phyloP scores from a whole-genome alignment of 176 grass and related monocot species.

The Aegilops sharonensis region DNA sequence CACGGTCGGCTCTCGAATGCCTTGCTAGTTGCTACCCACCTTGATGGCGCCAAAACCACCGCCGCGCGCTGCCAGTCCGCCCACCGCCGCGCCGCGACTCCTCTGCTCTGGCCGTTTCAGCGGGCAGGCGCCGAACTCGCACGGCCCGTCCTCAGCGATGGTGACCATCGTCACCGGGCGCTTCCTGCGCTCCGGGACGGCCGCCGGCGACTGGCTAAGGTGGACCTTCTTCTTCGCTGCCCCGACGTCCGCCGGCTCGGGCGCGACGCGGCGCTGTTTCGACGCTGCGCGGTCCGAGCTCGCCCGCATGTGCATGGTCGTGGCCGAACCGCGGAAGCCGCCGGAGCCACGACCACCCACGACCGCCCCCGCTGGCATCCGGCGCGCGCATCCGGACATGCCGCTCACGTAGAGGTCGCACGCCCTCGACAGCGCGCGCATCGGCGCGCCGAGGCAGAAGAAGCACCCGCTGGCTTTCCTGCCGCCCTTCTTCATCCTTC shows the following conservation, averaged over 20 bases:
- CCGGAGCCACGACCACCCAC: background rate
- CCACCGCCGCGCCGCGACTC: conserved; percentile 6
- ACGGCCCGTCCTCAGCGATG: conserved; percentile 53
- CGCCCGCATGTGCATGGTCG: conserved; percentile 14
- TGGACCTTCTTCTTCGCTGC: background rate
- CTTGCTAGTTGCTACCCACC: background rate
- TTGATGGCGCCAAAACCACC: conserved; percentile 8
- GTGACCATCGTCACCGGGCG: conserved; percentile 28
- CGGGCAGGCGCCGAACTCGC: conserved; percentile 37
- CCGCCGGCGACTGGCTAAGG: background rate
- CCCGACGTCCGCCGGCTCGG: background rate
- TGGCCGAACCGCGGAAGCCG: conserved; percentile 17
- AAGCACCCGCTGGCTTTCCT: conserved; percentile 25
- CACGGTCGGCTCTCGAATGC: background rate
- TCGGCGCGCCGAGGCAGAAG: conserved; percentile 40
- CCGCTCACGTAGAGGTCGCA: conserved; percentile 62
- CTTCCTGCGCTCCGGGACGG: background rate
- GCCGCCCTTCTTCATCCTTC: conserved; percentile 19
- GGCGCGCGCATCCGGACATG: conserved; percentile 48
- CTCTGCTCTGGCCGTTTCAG: background rate
- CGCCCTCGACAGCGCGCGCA: conserved; percentile 49
- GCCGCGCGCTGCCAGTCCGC: background rate
- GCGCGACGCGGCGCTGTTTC: conserved; percentile 33
- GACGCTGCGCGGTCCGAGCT: conserved; percentile 33
- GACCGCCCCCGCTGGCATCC: background rate